These are phyloP conservation scores for Pogostemon cablin DNA, from an alignment of 257 asterid genomes.

Conservation along the genomic window DNA sequence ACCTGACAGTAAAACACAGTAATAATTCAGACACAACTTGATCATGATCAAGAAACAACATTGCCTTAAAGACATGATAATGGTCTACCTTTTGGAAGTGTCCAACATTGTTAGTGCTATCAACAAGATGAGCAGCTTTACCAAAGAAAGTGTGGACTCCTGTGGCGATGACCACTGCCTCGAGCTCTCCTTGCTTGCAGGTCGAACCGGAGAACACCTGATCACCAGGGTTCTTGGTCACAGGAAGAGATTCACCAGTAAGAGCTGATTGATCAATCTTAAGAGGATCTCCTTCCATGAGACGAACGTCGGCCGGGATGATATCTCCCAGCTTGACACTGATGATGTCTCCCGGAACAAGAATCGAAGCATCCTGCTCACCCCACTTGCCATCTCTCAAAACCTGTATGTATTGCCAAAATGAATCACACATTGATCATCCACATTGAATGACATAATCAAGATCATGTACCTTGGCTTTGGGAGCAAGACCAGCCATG, in stretches of 20 bases:
- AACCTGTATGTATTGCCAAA: conserved; percentile 33
- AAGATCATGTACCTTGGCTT: conserved; percentile 44
- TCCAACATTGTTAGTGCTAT: conserved; percentile 59
- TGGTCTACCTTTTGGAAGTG: conserved; percentile 57
- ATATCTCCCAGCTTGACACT: conserved; percentile 61
- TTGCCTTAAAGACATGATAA: background rate
- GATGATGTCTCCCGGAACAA: conserved; percentile 60
- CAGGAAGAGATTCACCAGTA: conserved; percentile 61
- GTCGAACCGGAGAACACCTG: conserved; percentile 60
- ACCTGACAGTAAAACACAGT: conserved; percentile 33
- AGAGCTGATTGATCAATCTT: conserved; percentile 63
- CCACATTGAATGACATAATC: background rate
- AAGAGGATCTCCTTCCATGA: conserved; percentile 58
- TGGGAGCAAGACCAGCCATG: conserved; percentile 68
- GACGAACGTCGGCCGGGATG: conserved; percentile 63
- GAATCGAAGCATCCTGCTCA: conserved; percentile 53
- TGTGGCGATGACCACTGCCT: conserved; percentile 59
- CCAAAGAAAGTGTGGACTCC: conserved; percentile 62
- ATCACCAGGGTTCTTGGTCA: conserved; percentile 52
- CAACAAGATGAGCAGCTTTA: conserved; percentile 66
- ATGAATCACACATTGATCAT: background rate
- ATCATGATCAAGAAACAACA: background rate
- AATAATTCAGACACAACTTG: no score
- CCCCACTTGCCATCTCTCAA: conserved; percentile 61
- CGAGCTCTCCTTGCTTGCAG: conserved; percentile 62